These are phyloP conservation scores for Gossypium schwendimanii DNA, from an alignment of 441 rosid species.

Conservation along the genomic window DNA sequence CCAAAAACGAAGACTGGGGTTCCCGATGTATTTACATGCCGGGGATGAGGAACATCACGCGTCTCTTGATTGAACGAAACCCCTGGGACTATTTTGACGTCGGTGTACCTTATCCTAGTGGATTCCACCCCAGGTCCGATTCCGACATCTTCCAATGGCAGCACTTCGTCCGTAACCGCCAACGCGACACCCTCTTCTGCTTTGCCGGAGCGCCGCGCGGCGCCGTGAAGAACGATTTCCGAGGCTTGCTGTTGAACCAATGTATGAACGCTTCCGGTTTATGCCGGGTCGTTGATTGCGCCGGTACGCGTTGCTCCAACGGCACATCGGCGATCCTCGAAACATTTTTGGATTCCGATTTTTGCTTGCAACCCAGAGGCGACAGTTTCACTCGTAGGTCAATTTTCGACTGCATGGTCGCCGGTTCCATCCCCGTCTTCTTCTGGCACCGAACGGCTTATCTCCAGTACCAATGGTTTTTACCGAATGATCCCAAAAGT, in stretches of 20 bases:
- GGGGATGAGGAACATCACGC: conserved; percentile 89
- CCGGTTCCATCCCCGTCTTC: conserved; percentile 89
- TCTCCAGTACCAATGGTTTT: conserved; percentile 81
- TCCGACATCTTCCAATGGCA: conserved; percentile 69
- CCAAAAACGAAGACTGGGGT: conserved; percentile 73
- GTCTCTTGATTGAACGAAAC: conserved; percentile 80
- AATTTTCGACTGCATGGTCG: conserved; percentile 83
- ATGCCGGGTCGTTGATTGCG: conserved; percentile 64
- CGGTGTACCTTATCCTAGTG: conserved; percentile 87
- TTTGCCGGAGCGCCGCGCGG: conserved; percentile 80
- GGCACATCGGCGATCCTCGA: conserved; percentile 71
- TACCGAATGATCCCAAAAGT: conserved; percentile 59
- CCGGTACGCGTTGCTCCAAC: conserved; percentile 50
- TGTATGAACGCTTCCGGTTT: conserved; percentile 43
- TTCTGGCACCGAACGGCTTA: conserved; percentile 83
- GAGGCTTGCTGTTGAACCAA: conserved; percentile 54
- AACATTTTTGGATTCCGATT: conserved; percentile 67
- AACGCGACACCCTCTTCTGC: conserved; percentile 59
- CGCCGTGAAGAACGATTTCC: conserved; percentile 53
- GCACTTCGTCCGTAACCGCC: conserved; percentile 46
- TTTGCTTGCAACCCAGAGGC: conserved; percentile 86
- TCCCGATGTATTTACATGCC: conserved; percentile 68
- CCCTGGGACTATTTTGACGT: conserved; percentile 96
- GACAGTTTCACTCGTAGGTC: conserved; percentile 90
- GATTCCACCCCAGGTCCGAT: conserved; percentile 83